phyloP scores from a whole-genome alignment of 2,329 filamentous ascomycete species.

The Fusarium albosuccineum region DNA sequence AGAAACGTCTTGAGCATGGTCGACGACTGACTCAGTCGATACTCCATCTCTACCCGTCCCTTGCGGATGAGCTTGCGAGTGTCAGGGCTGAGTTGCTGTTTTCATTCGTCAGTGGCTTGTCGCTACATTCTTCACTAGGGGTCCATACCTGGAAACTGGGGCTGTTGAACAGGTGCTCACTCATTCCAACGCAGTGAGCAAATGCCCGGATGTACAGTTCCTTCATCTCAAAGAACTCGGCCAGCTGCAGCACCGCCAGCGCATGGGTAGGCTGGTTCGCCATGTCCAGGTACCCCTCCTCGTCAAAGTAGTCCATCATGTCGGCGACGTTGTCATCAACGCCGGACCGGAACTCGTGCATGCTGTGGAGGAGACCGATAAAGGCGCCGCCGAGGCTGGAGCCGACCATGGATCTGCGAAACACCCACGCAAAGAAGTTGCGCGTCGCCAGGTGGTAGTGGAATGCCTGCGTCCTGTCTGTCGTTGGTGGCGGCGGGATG shows the following conservation, averaged over 20 bases:
- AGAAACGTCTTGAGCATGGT: conserved; percentile 75
- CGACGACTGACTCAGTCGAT: conserved; percentile 69
- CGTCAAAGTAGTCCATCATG: conserved; percentile 74
- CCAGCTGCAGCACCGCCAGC: conserved; percentile 74
- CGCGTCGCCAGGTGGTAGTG: conserved; percentile 76
- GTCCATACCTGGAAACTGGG: conserved; percentile 71
- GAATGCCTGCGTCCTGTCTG: conserved; percentile 67
- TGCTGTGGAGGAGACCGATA: conserved; percentile 72
- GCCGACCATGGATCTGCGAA: conserved; percentile 75
- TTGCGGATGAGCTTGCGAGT: conserved; percentile 76
- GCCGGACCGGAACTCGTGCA: conserved; percentile 70
- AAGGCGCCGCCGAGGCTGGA: conserved; percentile 73
- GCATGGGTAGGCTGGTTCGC: conserved; percentile 76
- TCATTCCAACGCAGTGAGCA: conserved; percentile 84
- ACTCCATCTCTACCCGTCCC: conserved; percentile 74
- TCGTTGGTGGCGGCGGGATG: conserved; percentile 72
- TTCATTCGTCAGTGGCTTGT: conserved; percentile 38
- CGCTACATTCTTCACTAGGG: background rate
- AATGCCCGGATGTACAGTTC: conserved; percentile 81
- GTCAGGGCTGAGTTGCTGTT: conserved; percentile 61
- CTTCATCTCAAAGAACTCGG: conserved; percentile 73
- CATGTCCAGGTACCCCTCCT: conserved; percentile 78
- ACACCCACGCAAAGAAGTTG: conserved; percentile 81
- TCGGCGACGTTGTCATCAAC: conserved; percentile 70
- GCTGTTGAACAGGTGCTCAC: conserved; percentile 67